Conservation (phyloP, 106 monocot genomes). For the Agapanthus africanus region DNA sequence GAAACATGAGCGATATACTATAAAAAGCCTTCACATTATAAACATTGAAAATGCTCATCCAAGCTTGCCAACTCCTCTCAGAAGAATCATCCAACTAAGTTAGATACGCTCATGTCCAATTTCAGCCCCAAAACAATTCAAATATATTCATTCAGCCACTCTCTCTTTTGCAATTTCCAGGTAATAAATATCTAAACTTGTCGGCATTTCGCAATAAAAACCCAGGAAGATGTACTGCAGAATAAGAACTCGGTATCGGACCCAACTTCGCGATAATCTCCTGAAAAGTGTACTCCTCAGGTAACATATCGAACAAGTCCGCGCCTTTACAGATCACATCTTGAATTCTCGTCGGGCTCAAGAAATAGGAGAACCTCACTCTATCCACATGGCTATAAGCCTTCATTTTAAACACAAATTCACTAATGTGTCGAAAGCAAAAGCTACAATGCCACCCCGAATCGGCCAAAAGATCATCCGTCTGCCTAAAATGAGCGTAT, state of each 20-base stretch:
- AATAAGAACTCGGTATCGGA: conserved; percentile 55
- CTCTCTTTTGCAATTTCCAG: conserved; percentile 72
- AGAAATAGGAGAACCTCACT: conserved; percentile 53
- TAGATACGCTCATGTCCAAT: not conserved
- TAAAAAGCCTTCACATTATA: conserved; percentile 6
- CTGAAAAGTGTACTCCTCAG: conserved; percentile 84
- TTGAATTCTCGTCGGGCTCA: conserved; percentile 70
- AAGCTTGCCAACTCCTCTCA: conserved; percentile 2
- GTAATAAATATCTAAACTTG: conserved; percentile 52
- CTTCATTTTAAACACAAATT: conserved; percentile 86
- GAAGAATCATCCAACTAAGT: conserved; percentile 17
- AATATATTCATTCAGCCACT: conserved; percentile 48
- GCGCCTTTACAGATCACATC: conserved; percentile 71
- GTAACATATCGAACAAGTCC: conserved; percentile 90
- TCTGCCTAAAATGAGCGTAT: conserved; percentile 79
- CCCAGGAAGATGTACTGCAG: conserved; percentile 64
- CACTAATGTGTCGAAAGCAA: conserved; percentile 67
- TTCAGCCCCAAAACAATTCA: not conserved
- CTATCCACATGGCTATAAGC: conserved; percentile 88
- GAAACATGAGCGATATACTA: conserved; percentile 14
- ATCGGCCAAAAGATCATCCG: conserved; percentile 66
- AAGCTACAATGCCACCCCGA: conserved; percentile 96
- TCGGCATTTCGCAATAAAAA: conserved; percentile 52
- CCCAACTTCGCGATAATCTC: conserved; percentile 81
- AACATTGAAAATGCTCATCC: conserved; percentile 9